Conservation (phyloP, 192 early-diverging fungal species). For the Entophlyctis helioformis region DNA sequence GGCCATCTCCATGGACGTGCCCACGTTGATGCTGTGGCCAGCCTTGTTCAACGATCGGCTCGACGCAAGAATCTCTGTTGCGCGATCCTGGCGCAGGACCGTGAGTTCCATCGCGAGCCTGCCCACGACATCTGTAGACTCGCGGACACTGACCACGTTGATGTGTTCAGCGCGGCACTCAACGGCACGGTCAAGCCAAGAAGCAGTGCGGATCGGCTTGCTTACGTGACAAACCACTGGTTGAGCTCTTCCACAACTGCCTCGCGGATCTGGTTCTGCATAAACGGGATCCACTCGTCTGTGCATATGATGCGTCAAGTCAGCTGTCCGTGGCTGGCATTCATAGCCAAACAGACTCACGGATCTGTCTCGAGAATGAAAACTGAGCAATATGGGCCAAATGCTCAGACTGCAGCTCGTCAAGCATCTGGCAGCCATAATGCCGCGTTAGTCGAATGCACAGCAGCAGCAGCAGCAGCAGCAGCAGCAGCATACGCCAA, state of each 20-base stretch:
- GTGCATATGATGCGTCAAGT: no score
- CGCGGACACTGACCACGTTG: constrained; percentile 48
- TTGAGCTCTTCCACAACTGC: constrained; percentile 79
- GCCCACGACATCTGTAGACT: constrained; percentile 72
- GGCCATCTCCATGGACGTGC: constrained; percentile 26
- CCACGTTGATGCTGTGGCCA: constrained; percentile 12
- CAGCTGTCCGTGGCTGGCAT: no score
- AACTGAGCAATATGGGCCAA: no score
- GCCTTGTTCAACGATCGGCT: no score
- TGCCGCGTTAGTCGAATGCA: no score
- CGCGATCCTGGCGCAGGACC: constrained; percentile 9
- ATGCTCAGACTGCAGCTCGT: no score
- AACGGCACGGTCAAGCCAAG: background rate
- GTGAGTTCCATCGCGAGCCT: constrained; percentile 59
- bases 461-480: no score
- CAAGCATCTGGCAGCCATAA: no score
- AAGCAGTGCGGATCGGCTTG: background rate
- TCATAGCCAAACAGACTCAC: no score
- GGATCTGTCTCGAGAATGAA: no score
- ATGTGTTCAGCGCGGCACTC: background rate
- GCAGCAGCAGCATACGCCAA: no score
- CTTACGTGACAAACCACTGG: constrained; percentile 79
- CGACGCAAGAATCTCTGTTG: background rate
- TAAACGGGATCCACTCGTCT: constrained; percentile 81
- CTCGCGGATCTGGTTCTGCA: constrained; percentile 76